Evolutionary conservation across 257 asterid genomes (phyloP), one percentile per base, ranked within the genome.

Genomic region (Primulina eburnea): DNA sequence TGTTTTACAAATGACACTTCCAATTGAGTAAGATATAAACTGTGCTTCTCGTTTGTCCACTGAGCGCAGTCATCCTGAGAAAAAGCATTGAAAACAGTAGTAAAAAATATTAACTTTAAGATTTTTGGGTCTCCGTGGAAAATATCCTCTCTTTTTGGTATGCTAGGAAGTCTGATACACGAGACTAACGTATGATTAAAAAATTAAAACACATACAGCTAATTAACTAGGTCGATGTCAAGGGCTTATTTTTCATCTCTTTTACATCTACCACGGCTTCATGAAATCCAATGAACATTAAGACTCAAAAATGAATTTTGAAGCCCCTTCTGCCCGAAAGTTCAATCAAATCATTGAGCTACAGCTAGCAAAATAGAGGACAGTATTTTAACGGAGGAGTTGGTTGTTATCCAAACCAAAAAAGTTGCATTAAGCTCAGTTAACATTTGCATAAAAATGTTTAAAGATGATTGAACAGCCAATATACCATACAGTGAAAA

Each of bases 1-100:
- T 89, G 88, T 71, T 81, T 76, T 56, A 86, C 86, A 78, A 89
- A 89, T 64, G 95, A 86, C 78, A 80, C 79, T 73, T 92, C 97
- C 83, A 92, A 79, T 64, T 65, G 77, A 80, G 80, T 66, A 62
- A 92, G 91, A 83, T 81, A 87, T 14, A 68, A 75, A 69, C 82
- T 80, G 82, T 92, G 97, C 82, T 78, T 82, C 83, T 81, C 90
- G 47, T 92, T 68, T 52, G 96, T 87, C 96, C 93, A 89, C 72
- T 7, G 56, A 47, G 20, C 2, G 20, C 56, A 16, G 20, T 16
- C 20, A 47, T 16, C 56, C 56, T 47, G 56, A 4, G 56, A 47
- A 47, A 12, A 47, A 47, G 18, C 56, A 47, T 16, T 4, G 56
- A 47, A 8, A 47, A 47, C 16, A 47, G 20, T 16, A 47, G 56